Base-by-base conservation (phyloP, 352 stramenopile genomes). In the Pythium monospermum region DNA sequence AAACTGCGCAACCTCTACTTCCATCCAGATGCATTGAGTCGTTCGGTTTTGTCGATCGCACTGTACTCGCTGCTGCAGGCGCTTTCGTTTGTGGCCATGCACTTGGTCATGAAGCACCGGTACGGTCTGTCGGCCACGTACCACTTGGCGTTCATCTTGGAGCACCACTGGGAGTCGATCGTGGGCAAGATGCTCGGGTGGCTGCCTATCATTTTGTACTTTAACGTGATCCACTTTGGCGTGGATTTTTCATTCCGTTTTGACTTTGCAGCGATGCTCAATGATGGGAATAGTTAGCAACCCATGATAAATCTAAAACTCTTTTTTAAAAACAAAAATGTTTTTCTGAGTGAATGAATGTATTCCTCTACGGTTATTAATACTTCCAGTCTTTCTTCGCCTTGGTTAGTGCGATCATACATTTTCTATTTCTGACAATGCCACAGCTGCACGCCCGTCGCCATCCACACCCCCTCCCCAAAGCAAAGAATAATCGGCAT, bases 211-310 rank as follows among this genome's bases (percentile, higher is more conserved):
- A 54, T 57, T 11, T 41, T 57, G 25, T 43, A 57, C 48, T 56
- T 57, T 36, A 56, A 46, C 1, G 27, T 32, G 18, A 28, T 47
- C 33, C 46, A 63, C 19, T 57, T 18, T 52, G 51, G 47, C 12
- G 39, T 56, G 12, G 57, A 64, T 37, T 64, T 64, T 21, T 64
- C 57, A 6, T 64, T 64, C 15, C 36, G 31, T 15, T 64, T 64
- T 39, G 23, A 59, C 15, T 64, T 59, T 25, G 36, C 19, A 16
- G 44, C 31, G 13, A 50, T 33, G 35, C n/a, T 30, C 21, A 22
- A 42, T 22, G n/a, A n/a, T n/a, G n/a, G n/a, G n/a, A n/a, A n/a
- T n/a, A n/a, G n/a, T n/a, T n/a, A n/a, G n/a, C n/a, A n/a, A n/a
- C n/a, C n/a, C n/a, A n/a, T n/a, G n/a, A n/a, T n/a, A n/a, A n/a